Base-by-base conservation (phyloP, 306 rosid genomes). In the Cicer cuneatum region DNA sequence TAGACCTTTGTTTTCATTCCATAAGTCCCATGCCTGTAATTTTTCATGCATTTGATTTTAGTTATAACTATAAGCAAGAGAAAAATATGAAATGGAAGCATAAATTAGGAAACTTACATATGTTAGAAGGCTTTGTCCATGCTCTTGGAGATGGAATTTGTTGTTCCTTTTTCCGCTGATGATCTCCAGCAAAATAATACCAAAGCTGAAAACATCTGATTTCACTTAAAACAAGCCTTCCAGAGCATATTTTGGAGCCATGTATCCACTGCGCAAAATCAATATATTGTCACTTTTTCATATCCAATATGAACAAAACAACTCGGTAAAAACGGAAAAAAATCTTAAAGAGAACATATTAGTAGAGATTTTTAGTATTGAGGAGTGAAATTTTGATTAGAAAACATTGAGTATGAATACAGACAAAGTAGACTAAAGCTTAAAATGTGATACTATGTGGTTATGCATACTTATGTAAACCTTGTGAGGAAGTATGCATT, bases 181-280 rank as follows among this genome's bases (percentile, higher is more conserved):
- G 62, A 86, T 86, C 73, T 86, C 87, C 6, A 86, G 2, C 5
- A 86, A 39, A 69, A 86, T 69, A 38, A 83, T 84, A 0, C 87
- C 86, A 43, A 86, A 86, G 41, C 83, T 77, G 9, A 83, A 86
- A 57, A 83, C 83, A 60, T 80, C 89, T 3, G 85, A 86, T 21
- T 86, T 86, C 15, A 74, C 38, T 2, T 82, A 86, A 39, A 69
- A 80, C 38, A 82, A 24, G n/a, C 87, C 87, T 57, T 73, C 79
- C 81, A 86, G 73, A 10, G 87, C 85, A 71, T 86, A 86, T 35
- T 83, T 81, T 7, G 89, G 86, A 68, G 89, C 79, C 86, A 88
- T 85, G 53, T 88, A 88, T 63, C 90, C 93, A 49, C 87, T 88
- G 63, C 46, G 59, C 6, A 53, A 42, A 62, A 40, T 65, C 16